A percentile compares a stretch with the other conserved stretches of the same genome.
phyloP scores from a whole-genome alignment of 257 asterid species.

The Hygrophila difformis region DNA sequence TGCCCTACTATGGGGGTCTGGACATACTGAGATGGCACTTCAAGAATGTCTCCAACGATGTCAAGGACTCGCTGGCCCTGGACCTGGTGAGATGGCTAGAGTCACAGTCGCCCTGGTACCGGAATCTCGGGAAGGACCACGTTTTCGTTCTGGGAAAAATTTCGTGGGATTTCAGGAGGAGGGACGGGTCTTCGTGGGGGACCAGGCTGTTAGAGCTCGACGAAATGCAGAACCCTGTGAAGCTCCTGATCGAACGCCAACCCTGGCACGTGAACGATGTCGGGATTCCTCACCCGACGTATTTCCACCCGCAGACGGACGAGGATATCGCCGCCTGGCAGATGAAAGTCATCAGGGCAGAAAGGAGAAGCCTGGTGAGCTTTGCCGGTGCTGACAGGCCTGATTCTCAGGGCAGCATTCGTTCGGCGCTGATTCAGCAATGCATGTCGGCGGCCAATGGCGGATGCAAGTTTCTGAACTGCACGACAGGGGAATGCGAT shows the following conservation, averaged over 20 bases:
- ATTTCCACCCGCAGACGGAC: conserved; percentile 59
- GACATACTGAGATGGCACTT: conserved; percentile 71
- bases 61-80: conserved; percentile 39
- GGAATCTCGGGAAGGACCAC: conserved; percentile 52
- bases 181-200: conserved; percentile 40
- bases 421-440: conserved; percentile 43
- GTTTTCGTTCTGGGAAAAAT: conserved; percentile 62
- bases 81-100: conserved; percentile 56
- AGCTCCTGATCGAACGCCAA: conserved; percentile 55
- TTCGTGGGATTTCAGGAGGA: conserved; percentile 65
- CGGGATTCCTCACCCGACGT: conserved; percentile 67
- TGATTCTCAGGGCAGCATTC: conserved; percentile 27
- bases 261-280: conserved; percentile 60
- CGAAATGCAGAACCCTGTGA: conserved; percentile 69
- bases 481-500: conserved; percentile 37
- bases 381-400: conserved; percentile 71
- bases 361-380: conserved; percentile 27
- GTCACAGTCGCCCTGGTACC: conserved; percentile 40
- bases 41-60: conserved; percentile 42
- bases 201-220: conserved; percentile 47
- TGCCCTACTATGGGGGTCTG: conserved; percentile 67
- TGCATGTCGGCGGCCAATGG: conserved; percentile 26
- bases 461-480: conserved; percentile 41
- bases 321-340: conserved; percentile 54
- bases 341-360: conserved; percentile 21